Percentiles rank a stretch among this genome's conserved stretches.
phyloP scores from a whole-genome alignment of 108 stramenopile species.

The Cyclotella cryptica region DNA sequence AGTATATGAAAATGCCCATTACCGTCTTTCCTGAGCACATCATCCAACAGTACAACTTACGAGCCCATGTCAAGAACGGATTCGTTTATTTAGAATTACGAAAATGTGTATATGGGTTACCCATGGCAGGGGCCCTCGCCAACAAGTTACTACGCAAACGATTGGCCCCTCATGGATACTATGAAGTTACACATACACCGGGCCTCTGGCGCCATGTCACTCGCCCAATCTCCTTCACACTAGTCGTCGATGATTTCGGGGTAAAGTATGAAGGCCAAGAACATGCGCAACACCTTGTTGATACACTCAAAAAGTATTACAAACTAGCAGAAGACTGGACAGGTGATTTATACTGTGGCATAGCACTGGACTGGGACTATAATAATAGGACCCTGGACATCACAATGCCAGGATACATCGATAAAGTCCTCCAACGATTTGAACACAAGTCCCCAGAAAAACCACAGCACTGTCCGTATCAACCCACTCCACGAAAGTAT shows the following conservation, averaged over 20 bases:
- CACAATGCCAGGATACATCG: conserved; percentile 60
- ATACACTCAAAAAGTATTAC: conserved; percentile 27
- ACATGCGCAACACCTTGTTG: conserved; percentile 46
- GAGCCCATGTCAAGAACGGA: neutral
- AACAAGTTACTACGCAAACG: conserved; percentile 16
- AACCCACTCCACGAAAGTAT: neutral
- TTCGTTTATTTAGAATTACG: conserved; percentile 15
- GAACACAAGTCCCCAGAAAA: conserved; percentile 36
- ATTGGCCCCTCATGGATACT: conserved; percentile 32
- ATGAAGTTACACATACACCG: conserved; percentile 28
- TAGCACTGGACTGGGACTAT: conserved; percentile 56
- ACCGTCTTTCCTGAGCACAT: conserved; percentile 30
- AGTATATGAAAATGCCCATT: conserved; percentile 52
- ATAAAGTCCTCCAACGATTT: conserved; percentile 41
- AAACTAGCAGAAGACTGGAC: conserved; percentile 27
- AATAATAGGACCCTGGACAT: conserved; percentile 24
- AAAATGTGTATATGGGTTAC: conserved; percentile 52
- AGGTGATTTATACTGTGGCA: conserved; percentile 34
- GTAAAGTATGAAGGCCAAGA: conserved; percentile 38
- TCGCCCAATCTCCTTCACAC: conserved; percentile 25
- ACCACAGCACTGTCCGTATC: conserved; percentile 49
- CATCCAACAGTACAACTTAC: conserved; percentile 33
- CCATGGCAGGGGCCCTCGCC: conserved; percentile 49
- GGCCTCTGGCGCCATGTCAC: conserved; percentile 44
- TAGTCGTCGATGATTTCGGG: conserved; percentile 65